phyloP scores from a whole-genome alignment of 1,284 basidiomycete species.

The Schizopora paradoxa region DNA sequence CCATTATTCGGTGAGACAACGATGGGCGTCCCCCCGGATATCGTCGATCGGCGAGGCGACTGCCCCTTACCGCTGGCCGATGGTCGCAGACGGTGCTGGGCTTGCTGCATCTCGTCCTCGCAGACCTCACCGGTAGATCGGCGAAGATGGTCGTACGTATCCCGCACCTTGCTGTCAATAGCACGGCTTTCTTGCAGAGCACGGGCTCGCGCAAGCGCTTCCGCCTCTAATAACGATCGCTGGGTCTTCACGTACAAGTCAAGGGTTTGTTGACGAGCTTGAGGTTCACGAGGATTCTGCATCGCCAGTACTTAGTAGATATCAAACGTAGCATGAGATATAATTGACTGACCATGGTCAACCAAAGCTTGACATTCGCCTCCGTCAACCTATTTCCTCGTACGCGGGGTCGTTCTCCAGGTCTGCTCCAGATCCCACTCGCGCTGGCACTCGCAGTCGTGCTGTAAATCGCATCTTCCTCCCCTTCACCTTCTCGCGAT shows the following conservation, averaged over 20 bases:
- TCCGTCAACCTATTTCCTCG: constrained; percentile 72
- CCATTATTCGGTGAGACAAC: constrained; percentile 7
- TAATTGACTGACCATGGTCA: constrained; percentile 66
- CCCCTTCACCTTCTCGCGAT: constrained; percentile 10
- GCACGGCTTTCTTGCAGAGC: constrained; percentile 72
- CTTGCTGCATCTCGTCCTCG: constrained; percentile 8
- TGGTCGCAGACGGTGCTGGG: constrained; percentile 30
- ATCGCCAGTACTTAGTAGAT: constrained; percentile 1
- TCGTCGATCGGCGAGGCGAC: constrained; percentile 59
- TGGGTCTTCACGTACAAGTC: constrained; percentile 68
- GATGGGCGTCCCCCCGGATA: constrained; percentile 13
- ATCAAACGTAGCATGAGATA: constrained; percentile 14
- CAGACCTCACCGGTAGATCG: constrained; percentile 65
- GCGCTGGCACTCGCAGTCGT: constrained; percentile 14
- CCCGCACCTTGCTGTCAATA: constrained; percentile 68
- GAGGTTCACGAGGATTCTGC: constrained; percentile 76
- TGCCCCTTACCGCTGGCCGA: constrained; percentile 54
- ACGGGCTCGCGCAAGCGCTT: constrained; percentile 65
- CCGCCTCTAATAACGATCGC: constrained; percentile 65
- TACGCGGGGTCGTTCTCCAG: constrained; percentile 52
- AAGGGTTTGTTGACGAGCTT: constrained; percentile 69
- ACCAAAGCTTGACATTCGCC: constrained; percentile 81
- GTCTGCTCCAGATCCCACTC: constrained; percentile 42
- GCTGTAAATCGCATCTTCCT: constrained; percentile 12
- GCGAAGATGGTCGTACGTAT: constrained; percentile 70